phyloP scores from a whole-genome alignment of 2,329 filamentous ascomycete species.

The Cladosporium oxysporum region DNA sequence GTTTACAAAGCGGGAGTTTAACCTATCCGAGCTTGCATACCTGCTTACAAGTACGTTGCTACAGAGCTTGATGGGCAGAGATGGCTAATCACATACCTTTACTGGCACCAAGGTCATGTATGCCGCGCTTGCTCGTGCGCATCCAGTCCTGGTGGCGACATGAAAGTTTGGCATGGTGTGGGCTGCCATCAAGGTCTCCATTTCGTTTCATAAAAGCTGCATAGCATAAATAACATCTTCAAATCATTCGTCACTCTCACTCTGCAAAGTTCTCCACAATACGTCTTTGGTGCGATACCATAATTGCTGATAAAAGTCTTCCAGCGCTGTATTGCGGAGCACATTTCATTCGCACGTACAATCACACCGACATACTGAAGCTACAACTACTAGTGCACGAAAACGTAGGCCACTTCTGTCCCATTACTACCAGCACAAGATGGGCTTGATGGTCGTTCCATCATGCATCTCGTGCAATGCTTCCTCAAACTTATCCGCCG shows the following conservation, averaged over 20 bases:
- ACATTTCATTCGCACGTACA: not conserved
- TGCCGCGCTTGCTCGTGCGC: not conserved
- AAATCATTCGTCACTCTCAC: not conserved
- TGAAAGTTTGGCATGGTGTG: not conserved
- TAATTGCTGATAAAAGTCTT: not conserved
- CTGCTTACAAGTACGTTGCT: not conserved
- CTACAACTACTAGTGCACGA: not conserved
- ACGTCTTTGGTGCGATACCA: not conserved
- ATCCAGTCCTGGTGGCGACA: not conserved
- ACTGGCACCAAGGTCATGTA: not conserved
- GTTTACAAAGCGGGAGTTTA: not conserved
- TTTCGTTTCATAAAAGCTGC: not conserved
- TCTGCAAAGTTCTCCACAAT: not conserved
- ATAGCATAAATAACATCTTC: not conserved
- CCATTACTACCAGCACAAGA: conserved; percentile 41
- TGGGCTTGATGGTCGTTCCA: conserved; percentile 44
- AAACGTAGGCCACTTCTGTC: not conserved
- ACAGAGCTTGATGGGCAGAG: not conserved
- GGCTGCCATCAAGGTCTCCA: not conserved
- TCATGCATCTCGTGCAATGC: conserved; percentile 48
- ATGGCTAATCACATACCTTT: not conserved
- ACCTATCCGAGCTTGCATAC: not conserved
- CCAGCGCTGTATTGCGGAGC: not conserved
- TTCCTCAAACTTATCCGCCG: conserved; percentile 44
- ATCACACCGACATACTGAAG: not conserved